These are phyloP conservation scores for Cladophialophora bantiana DNA, from an alignment of 2,329 filamentous ascomycete species.

Conservation along the genomic window DNA sequence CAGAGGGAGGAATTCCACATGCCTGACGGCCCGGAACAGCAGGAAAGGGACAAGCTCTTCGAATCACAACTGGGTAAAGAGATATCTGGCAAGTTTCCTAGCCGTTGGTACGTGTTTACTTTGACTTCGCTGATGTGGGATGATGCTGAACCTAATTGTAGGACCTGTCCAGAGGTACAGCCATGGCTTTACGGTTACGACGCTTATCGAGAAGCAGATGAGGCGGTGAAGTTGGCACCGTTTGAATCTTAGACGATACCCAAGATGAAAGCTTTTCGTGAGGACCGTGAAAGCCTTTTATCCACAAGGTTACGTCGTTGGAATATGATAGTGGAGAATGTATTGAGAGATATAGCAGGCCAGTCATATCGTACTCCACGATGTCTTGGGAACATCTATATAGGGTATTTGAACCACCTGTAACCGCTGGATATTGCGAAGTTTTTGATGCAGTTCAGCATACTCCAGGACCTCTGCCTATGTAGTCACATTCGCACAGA, in stretches of 20 bases:
- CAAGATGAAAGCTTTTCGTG: background rate
- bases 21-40: conserved; percentile 50
- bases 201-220: conserved; percentile 62
- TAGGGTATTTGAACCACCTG: no score
- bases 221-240: conserved; percentile 41
- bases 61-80: conserved; percentile 60
- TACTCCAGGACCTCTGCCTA: background rate
- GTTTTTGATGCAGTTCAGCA: no score
- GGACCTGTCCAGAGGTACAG: conserved; percentile 68
- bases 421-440: no score
- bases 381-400: no score
- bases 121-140: background rate
- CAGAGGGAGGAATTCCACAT: conserved; percentile 50
- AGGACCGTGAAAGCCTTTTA: no score
- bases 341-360: no score
- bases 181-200: conserved; percentile 72
- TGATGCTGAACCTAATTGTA: conserved; percentile 26
- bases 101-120: conserved; percentile 57
- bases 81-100: conserved; percentile 63
- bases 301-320: no score
- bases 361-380: no score
- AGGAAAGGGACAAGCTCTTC: conserved; percentile 60
- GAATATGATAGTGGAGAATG: no score
- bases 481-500: background rate
- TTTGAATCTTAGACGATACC: background rate